A percentile compares a stretch with the other conserved stretches of the same genome.
phyloP scores from a whole-genome alignment of 2,329 filamentous ascomycete species.

The Cadophora luteo-olivacea region DNA sequence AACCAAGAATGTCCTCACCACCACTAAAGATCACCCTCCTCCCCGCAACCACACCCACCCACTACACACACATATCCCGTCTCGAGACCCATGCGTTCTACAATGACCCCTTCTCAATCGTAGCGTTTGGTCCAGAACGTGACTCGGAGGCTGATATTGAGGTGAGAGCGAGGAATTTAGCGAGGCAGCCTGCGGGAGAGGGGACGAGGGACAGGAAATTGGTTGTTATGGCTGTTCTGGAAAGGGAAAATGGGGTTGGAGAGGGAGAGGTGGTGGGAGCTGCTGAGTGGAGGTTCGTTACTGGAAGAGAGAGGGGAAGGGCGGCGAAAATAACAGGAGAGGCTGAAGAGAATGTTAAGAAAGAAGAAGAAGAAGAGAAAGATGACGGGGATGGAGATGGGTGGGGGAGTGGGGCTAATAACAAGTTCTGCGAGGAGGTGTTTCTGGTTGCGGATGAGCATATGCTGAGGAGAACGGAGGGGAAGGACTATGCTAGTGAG shows the following conservation, averaged over 20 bases:
- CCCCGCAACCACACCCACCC: not conserved
- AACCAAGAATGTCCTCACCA: not conserved
- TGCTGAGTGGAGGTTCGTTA: constrained; percentile 31
- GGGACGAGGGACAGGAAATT: constrained; percentile 19
- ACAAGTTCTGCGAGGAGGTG: constrained; percentile 38
- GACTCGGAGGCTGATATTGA: constrained; percentile 14
- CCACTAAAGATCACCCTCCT: constrained; percentile 5
- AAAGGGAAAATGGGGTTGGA: not conserved
- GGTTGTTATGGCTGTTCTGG: constrained; percentile 31
- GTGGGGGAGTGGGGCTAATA: constrained; percentile 35
- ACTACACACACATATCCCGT: constrained; percentile 25
- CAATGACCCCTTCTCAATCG: constrained; percentile 25
- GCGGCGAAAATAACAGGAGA: constrained; percentile 24
- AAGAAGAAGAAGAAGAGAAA: constrained; percentile 13
- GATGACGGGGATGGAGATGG: not conserved
- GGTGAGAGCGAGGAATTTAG: constrained; percentile 13
- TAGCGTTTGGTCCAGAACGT: constrained; percentile 27
- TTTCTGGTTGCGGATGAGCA: constrained; percentile 36
- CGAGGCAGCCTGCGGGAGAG: constrained; percentile 5
- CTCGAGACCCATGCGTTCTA: constrained; percentile 30
- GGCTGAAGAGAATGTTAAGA: constrained; percentile 13
- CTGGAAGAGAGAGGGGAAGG: constrained; percentile 15
- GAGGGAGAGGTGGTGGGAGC: constrained; percentile 31
- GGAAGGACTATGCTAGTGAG: constrained; percentile 37
- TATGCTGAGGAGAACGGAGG: constrained; percentile 32